Evolutionary conservation across 805 yeast species (phyloP), one percentile per base, ranked within the genome.

Genomic region (Torulaspora microellipsoides): DNA sequence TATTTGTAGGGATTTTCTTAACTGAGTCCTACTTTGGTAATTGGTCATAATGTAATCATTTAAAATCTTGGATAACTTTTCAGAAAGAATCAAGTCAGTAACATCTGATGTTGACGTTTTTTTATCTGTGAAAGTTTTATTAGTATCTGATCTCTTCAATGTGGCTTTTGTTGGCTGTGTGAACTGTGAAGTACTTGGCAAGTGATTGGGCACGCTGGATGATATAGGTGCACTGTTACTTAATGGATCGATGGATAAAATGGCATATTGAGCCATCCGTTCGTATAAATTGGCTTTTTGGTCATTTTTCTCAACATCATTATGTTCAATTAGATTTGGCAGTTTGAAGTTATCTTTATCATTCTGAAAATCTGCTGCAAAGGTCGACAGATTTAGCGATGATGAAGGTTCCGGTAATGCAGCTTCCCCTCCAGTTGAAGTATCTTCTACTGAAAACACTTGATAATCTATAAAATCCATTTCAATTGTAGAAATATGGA

Each of bases 401-500:
- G 61, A 51, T 8, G 59, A 58, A 10, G 66, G 64, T 25, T 54
- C 60, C 10, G 66, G 65, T 51, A 45, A 61, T 3, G 47, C 27
- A 29, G 35, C 46, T 28, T 37, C 33, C 31, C 4, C 8, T 20
- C 8, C 25, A 4, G 25, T 4, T 7, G 31, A 15, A 27, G 42
- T 37, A 15, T 57, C 45, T 55, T 55, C 36, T 45, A 51, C 34
- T 60, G 68, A 71, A 55, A 42, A 75, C 54, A 60, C 73, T 68
- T 54, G 80, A 55, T 14, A 80, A 76, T 45, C 83, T 55, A 28
- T 76, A 60, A 45, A 80, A 58, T 54, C 83, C 71, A 38, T 67
- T 30, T 38, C 33, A 28, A 15, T 33, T 14, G 8, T 20, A 7
- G 8, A 20, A 7, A 20, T 20, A 20, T 8, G 25, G 25, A 20